Base-by-base conservation (phyloP, 2,329 filamentous ascomycete species). In the Apiospora malaysiana region DNA sequence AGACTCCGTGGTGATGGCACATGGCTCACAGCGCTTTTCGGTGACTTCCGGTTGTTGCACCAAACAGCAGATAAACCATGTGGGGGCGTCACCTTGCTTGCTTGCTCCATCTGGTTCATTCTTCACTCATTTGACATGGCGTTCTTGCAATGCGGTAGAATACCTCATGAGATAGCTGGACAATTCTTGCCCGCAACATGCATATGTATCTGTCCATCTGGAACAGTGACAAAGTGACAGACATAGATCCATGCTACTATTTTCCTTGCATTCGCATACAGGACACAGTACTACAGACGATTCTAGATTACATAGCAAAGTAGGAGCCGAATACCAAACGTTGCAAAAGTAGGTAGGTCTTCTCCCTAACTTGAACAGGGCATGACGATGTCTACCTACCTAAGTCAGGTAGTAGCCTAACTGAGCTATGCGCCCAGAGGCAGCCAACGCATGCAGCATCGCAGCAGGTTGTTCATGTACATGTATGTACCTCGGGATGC, bases 401-500 rank as follows among this genome's bases (percentile, higher is more conserved):
- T 25, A 8, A 25, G 49, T 16, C 40, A 40, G 21, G 32, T 40
- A n/a, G 18, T 63, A 40, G 32, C 27, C n/a, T 40, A 14, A 18
- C 56, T 63, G 18, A 32, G 18, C 32, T n/a, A 27, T 25, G 46
- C 32, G 18, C 21, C 21, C 27, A 46, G 69, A 68, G 66, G 69
- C 71, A 72, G 75, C 73, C 75, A 76, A 71, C 75, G 65, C 74
- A 76, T 74, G 73, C 63, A 71, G 70, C 66, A 71, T 72, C 72
- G 37, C 67, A 65, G 49, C 32, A 63, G 70, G 73, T 72, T 72
- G 72, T 73, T 66, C 71, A 74, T 73, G 73, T 74, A 72, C 69
- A 63, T 63, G 56, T 40, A 63, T 63, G 56, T 63, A 63, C 56
- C 18, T 68, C 73, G 68, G 66, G 71, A 73, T 72, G 71, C 71